These are phyloP conservation scores for Phaffomyces thermotolerans DNA, from an alignment of 805 yeast species.

Conservation along the genomic window DNA sequence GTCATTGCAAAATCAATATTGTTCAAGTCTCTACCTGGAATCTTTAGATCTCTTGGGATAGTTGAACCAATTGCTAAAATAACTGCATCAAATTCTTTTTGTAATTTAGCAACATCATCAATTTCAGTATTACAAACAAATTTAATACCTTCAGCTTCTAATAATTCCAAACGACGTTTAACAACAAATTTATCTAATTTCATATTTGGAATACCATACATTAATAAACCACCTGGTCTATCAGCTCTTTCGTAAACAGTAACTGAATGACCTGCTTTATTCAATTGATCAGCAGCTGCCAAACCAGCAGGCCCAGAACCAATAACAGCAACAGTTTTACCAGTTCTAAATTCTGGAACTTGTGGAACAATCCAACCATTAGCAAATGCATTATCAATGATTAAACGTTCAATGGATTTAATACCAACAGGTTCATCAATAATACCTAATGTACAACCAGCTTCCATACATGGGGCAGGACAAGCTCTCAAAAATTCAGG, in stretches of 20 bases:
- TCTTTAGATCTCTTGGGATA: constrained; percentile 89
- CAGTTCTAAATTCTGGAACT: constrained; percentile 76
- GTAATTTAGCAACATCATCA: constrained; percentile 75
- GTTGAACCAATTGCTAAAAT: constrained; percentile 92
- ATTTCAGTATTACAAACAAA: constrained; percentile 72
- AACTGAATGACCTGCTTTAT: constrained; percentile 90
- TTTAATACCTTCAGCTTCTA: constrained; percentile 83
- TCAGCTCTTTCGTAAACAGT: constrained; percentile 92
- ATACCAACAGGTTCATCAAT: constrained; percentile 94
- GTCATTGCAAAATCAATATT: constrained; percentile 95
- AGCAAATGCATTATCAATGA: constrained; percentile 92
- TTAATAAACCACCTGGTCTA: constrained; percentile 92
- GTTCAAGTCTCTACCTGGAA: constrained; percentile 87
- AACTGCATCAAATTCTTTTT: constrained; percentile 68
- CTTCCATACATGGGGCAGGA: constrained; percentile 95
- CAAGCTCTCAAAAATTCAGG: constrained; percentile 98
- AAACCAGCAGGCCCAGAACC: constrained; percentile 98
- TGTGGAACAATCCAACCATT: constrained; percentile 92
- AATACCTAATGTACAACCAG: constrained; percentile 91
- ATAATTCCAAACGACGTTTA: constrained; percentile 84
- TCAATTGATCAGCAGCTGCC: constrained; percentile 94
- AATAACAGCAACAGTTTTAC: constrained; percentile 74
- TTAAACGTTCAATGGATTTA: constrained; percentile 91
- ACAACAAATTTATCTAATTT: constrained; percentile 90
- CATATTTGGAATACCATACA: constrained; percentile 99